Percentiles rank a stretch among this genome's conserved stretches.
These are phyloP conservation scores for Mycena pura DNA, from an alignment of 768 basidiomycete genomes.

Conservation along the genomic window DNA sequence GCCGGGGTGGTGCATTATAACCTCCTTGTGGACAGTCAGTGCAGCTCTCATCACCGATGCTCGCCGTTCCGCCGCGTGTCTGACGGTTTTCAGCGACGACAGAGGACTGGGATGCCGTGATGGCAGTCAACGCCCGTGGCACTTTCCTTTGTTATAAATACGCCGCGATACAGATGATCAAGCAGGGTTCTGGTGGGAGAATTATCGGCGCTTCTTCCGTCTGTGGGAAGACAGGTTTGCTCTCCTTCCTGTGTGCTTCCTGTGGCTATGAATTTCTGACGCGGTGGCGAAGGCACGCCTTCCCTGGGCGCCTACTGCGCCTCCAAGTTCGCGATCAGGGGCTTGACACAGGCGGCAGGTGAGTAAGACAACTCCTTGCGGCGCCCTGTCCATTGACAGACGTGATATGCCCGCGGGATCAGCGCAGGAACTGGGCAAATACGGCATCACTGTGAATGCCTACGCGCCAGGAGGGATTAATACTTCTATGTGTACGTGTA, in stretches of 20 bases:
- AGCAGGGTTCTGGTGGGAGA: conserved; percentile 48
- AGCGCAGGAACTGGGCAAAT: conserved; percentile 39
- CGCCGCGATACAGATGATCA: conserved; percentile 46
- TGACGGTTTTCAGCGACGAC: conserved; percentile 15
- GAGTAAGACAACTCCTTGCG: not conserved
- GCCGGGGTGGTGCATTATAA: too few species aligned
- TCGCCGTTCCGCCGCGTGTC: conserved; percentile 14
- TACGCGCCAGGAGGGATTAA: conserved; percentile 33
- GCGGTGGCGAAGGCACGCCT: conserved; percentile 3
- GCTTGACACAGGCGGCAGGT: conserved; percentile 48
- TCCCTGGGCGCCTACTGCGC: conserved; percentile 39
- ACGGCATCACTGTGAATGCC: conserved; percentile 37
- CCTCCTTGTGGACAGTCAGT: too few species aligned
- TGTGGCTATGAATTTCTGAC: not conserved
- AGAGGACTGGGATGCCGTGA: conserved; percentile 33
- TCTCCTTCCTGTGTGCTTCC: not conserved
- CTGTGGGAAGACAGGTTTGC: conserved; percentile 45
- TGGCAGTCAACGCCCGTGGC: conserved; percentile 40
- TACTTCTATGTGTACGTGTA: conserved; percentile 21
- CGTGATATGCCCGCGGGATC: too few species aligned
- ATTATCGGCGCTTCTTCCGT: conserved; percentile 48
- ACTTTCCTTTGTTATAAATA: conserved; percentile 45
- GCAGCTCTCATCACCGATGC: conserved; percentile 4
- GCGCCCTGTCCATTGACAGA: too few species aligned
- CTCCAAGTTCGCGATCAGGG: conserved; percentile 51